Conservation (phyloP, 2,329 filamentous ascomycete species). For the Trichoderma simmonsii region DNA sequence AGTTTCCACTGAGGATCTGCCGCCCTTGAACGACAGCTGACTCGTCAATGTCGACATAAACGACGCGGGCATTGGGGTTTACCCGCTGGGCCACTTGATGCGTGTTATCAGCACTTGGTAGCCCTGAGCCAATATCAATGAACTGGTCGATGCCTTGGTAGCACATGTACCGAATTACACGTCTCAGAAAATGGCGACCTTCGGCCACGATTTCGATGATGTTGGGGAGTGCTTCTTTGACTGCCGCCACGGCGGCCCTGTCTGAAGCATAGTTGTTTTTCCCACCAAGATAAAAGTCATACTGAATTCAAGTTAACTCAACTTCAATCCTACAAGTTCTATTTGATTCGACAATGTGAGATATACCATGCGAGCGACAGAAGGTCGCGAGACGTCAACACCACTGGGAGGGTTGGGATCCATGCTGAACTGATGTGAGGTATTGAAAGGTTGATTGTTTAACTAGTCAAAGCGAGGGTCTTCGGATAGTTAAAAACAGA, state of each 20-base stretch:
- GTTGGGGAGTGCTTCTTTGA: background rate
- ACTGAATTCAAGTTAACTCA: background rate
- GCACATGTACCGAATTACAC: slow-evolving; percentile 2
- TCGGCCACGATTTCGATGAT: background rate
- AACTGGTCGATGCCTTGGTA: background rate
- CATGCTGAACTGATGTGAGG: background rate
- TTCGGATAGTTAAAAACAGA: background rate
- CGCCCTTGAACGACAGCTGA: background rate
- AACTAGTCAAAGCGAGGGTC: background rate
- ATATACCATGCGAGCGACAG: slow-evolving; percentile 9
- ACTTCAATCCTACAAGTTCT: background rate
- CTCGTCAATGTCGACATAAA: slow-evolving; percentile 1
- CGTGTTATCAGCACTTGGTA: slow-evolving; percentile 10
- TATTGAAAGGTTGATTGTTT: background rate
- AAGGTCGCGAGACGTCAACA: background rate
- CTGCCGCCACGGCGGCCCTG: background rate
- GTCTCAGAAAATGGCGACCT: slow-evolving; percentile 3
- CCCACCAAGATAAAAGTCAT: slow-evolving; percentile 3
- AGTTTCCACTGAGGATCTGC: background rate
- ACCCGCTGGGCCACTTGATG: slow-evolving; percentile 11
- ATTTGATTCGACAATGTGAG: background rate
- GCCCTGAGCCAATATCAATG: background rate
- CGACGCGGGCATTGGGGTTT: background rate
- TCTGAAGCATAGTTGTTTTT: slow-evolving; percentile 5
- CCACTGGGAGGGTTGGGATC: background rate